phyloP scores from a whole-genome alignment of 1,139 yeast species.

The Hansenula anomala region DNA sequence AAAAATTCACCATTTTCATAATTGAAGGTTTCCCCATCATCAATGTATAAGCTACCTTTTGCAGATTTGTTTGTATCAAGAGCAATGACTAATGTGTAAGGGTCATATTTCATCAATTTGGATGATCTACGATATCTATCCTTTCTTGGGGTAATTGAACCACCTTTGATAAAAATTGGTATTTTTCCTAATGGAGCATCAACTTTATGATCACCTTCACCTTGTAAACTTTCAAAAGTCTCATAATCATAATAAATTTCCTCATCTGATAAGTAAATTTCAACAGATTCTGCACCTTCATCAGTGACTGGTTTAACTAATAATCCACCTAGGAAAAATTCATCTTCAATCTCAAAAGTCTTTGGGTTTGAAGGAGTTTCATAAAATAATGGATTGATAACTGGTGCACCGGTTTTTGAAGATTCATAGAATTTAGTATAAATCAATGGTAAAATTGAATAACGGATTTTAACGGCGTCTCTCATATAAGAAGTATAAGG shows the following conservation, averaged over 20 bases:
- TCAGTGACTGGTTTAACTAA: slow-evolving; percentile 79
- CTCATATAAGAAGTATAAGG: slow-evolving; percentile 66
- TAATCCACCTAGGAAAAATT: slow-evolving; percentile 79
- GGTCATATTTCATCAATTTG: slow-evolving; percentile 73
- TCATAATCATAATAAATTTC: slow-evolving; percentile 56
- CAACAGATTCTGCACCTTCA: slow-evolving; percentile 40
- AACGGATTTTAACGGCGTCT: slow-evolving; percentile 69
- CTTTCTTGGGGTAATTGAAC: slow-evolving; percentile 63
- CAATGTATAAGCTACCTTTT: slow-evolving; percentile 59
- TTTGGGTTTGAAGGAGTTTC: slow-evolving; percentile 48
- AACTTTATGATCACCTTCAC: slow-evolving; percentile 33
- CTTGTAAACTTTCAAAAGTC: slow-evolving; percentile 34
- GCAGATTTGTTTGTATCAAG: slow-evolving; percentile 48
- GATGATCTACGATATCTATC: slow-evolving; percentile 79
- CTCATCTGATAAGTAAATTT: slow-evolving; percentile 61
- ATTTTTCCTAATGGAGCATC: slow-evolving; percentile 54
- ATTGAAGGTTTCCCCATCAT: slow-evolving; percentile 75
- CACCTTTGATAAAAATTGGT: slow-evolving; percentile 77
- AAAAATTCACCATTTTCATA: slow-evolving; percentile 48
- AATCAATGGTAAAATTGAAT: slow-evolving; percentile 67
- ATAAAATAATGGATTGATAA: slow-evolving; percentile 73
- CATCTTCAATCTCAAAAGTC: slow-evolving; percentile 67
- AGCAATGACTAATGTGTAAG: slow-evolving; percentile 73
- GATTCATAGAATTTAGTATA: slow-evolving; percentile 79
- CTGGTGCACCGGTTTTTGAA: slow-evolving; percentile 59